A percentile compares a stretch with the other conserved stretches of the same genome.
These are phyloP conservation scores for Colletotrichum sojae DNA, from an alignment of 2,329 filamentous ascomycete genomes.

Conservation along the genomic window DNA sequence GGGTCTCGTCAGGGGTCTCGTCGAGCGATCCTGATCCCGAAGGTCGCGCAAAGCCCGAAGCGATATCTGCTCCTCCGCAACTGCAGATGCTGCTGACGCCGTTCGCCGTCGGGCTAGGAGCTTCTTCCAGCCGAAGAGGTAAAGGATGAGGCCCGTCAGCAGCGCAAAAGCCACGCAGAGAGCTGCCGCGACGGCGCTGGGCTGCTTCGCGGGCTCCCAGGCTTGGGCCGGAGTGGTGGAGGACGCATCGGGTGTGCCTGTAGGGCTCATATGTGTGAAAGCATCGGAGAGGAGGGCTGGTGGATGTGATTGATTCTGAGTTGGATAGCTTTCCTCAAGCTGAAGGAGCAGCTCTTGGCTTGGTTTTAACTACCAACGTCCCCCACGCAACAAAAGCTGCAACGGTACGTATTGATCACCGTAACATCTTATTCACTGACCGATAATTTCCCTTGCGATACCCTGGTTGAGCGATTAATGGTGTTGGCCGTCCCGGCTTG, in stretches of 20 bases:
- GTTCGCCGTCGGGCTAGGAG: no score
- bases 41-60: no score
- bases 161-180: constrained; percentile 24
- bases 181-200: constrained; percentile 8
- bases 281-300: not conserved
- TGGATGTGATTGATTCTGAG: not conserved
- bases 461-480: constrained; percentile 31
- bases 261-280: no score
- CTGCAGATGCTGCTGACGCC: no score
- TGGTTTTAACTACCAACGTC: not conserved
- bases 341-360: not conserved
- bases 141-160: constrained; percentile 9
- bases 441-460: constrained; percentile 4
- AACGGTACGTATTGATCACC: not conserved
- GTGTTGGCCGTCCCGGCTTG: constrained; percentile 10
- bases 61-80: no score
- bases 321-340: not conserved
- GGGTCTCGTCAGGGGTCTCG: not conserved
- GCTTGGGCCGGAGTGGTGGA: not conserved
- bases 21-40: no score
- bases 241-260: constrained; percentile 5
- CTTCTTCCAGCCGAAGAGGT: constrained; percentile 24
- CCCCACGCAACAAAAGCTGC: not conserved
- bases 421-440: not conserved
- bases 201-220: not conserved